Conservation (phyloP, 345 rosid genomes). For the Eucalyptus pauciflora region DNA sequence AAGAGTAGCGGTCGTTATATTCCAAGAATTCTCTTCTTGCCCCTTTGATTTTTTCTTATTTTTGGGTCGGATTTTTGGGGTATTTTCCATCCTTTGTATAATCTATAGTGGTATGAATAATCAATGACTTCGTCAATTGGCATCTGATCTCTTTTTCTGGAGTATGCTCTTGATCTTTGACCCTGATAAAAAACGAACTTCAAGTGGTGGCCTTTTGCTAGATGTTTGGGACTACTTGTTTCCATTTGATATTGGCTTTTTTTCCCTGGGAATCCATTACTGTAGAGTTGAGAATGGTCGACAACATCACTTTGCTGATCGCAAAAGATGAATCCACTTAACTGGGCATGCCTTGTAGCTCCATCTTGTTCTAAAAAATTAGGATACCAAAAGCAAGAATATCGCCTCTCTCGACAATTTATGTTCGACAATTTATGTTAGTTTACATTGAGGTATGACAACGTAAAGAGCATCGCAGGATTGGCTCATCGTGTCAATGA, state of each 20-base stretch:
- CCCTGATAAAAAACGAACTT: background rate
- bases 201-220: background rate
- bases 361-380: background rate
- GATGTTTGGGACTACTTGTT: background rate
- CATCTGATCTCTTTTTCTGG: background rate
- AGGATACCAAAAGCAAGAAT: background rate
- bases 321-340: background rate
- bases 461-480: no score
- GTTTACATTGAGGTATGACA: background rate
- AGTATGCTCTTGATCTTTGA: background rate
- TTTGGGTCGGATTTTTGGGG: background rate
- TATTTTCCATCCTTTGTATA: background rate
- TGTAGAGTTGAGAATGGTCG: background rate
- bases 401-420: fast-evolving
- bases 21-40: background rate
- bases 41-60: background rate
- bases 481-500: background rate
- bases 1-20: background rate
- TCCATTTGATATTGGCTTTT: background rate
- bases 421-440: background rate
- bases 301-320: background rate
- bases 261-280: background rate
- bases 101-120: background rate
- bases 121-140: background rate
- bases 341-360: background rate